Evolutionary conservation across 176 grass and related monocot species (phyloP), one percentile per base, ranked within the genome.

Genomic region (Rhynchospora breviuscula): DNA sequence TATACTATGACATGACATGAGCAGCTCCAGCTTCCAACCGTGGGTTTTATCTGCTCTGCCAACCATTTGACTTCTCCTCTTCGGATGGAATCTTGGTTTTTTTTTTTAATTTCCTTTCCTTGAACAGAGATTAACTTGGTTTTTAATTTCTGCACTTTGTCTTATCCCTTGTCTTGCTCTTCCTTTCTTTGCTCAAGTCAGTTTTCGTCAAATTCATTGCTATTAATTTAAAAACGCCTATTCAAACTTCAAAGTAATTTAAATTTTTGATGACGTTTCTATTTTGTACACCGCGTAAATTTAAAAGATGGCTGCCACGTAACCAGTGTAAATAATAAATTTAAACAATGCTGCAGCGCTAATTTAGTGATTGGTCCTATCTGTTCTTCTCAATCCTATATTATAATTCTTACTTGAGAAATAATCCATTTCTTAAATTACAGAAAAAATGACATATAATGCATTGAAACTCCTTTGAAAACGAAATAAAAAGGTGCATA

Each of bases 31-130:
- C 23, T 57, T 57, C 73, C 51, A 52, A 82, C 80, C 80, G 80
- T 82, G 80, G 80, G 80, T 82, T 67, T 23, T 82, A 68, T 81
- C 7, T 81, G 35, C 2, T 67, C 80, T 82, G 62, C 51, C 80
- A 82, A 62, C 10, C 17, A 68, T 82, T 82, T 82, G 80, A 82
- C 80, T 56, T 82, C 62, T 82, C 15, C 33, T 21, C 13, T 65
- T 56, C 44, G 48, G 46, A 52, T 68, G 46, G 80, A 47, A 82
- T 82, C 80, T 82, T 82, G 13, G 7, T 53, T 66, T 14, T 64
- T 53, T 66, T 14, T 64, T 82, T 52, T 48, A 81, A 66, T 63
- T 82, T 23, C 15, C 10, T 49, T 52, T 67, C 18, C 54, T 81
- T 81, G 79, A 64, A 26, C 35, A 64, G 21, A 17, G 21, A 53